A percentile compares a stretch with the other conserved stretches of the same genome.
These are phyloP conservation scores for Plasmodium malariae DNA, from an alignment of 169 alveolate genomes.

Conservation along the genomic window DNA sequence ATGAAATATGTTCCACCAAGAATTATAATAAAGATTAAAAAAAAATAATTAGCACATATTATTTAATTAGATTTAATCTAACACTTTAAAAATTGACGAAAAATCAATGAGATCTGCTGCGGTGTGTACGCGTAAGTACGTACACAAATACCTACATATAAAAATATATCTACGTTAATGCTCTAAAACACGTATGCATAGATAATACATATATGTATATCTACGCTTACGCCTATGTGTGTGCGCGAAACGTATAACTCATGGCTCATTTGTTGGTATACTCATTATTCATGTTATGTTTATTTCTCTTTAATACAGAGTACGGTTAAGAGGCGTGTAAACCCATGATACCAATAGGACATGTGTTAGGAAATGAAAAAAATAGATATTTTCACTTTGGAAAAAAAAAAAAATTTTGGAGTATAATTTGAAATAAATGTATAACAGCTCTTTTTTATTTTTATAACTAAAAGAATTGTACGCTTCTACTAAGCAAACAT, in stretches of 20 bases:
- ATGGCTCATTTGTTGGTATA: not conserved
- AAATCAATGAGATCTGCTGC: too few species aligned
- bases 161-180: too few species aligned
- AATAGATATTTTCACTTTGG: conserved; percentile 55
- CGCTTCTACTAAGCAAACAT: conserved; percentile 55
- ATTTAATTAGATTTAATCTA: too few species aligned
- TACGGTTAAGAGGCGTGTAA: conserved; percentile 38
- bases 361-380: conserved; percentile 68
- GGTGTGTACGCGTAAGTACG: too few species aligned
- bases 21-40: too few species aligned
- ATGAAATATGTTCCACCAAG: too few species aligned
- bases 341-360: conserved; percentile 74
- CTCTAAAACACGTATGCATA: too few species aligned
- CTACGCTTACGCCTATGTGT: not conserved
- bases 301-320: not conserved
- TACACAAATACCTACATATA: too few species aligned
- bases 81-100: too few species aligned
- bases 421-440: conserved; percentile 58
- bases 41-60: too few species aligned
- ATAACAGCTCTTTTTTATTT: conserved; percentile 66
- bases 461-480: conserved; percentile 64
- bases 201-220: too few species aligned
- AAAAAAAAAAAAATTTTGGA: conserved; percentile 67
- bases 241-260: not conserved
- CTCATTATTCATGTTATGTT: not conserved